Percentiles rank a stretch among this genome's conserved stretches.
These are phyloP conservation scores for Protea cynaroides DNA, from an alignment of 164 flowering plant species.

Conservation along the genomic window DNA sequence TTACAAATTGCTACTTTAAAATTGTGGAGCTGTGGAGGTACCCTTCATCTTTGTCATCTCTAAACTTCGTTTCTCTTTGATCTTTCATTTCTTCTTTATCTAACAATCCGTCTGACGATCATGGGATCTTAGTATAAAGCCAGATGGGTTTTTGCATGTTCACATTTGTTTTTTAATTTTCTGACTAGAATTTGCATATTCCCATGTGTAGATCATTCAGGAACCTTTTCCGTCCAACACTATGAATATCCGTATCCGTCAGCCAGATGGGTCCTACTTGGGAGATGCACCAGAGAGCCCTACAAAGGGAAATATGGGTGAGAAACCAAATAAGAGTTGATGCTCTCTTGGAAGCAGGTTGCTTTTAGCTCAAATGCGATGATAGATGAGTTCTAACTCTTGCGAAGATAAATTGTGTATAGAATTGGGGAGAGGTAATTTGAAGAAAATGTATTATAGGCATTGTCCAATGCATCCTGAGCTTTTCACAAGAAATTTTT, in stretches of 20 bases:
- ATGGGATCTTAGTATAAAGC: too few relatives aligned
- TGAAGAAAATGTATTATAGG: constrained; percentile 5
- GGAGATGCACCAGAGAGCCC: constrained; percentile 56
- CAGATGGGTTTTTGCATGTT: background rate
- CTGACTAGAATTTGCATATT: background rate
- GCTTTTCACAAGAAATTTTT: constrained; percentile 13
- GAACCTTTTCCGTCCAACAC: constrained; percentile 51
- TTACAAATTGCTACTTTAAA: background rate
- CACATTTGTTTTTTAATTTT: constrained; percentile 2
- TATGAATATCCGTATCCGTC: constrained; percentile 53
- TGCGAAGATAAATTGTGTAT: constrained; percentile 27
- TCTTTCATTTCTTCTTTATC: background rate
- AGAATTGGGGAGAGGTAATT: constrained; percentile 16
- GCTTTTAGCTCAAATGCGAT: background rate
- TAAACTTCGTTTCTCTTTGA: background rate
- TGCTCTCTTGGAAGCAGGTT: constrained; percentile 9
- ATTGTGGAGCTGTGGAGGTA: background rate
- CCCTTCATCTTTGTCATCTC: background rate
- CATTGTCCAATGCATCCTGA: constrained; percentile 22
- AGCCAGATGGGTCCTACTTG: constrained; percentile 55
- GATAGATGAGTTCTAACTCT: constrained; percentile 25
- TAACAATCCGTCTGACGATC: background rate
- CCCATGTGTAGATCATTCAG: constrained; percentile 26
- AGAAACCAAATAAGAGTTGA: constrained; percentile 26
- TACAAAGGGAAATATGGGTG: constrained; percentile 33